Conservation (phyloP, 2,329 filamentous ascomycete genomes). For the Fusarium mangiferae region DNA sequence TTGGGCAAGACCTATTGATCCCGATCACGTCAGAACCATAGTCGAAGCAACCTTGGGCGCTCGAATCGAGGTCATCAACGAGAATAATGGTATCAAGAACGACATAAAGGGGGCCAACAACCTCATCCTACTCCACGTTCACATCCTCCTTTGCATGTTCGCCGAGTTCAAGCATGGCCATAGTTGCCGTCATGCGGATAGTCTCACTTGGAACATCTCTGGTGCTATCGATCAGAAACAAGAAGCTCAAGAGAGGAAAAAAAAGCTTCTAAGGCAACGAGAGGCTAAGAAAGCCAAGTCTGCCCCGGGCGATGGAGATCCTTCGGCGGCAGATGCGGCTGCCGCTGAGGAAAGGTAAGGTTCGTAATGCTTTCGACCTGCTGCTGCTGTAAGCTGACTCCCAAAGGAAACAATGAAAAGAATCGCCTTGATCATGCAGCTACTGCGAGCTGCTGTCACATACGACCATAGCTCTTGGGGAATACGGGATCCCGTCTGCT, state of each 20-base stretch:
- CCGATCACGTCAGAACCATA: neutral
- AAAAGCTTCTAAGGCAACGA: neutral
- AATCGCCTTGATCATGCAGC: neutral
- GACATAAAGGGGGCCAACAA: neutral
- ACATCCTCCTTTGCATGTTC: neutral
- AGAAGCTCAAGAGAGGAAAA: neutral
- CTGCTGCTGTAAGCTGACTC: neutral
- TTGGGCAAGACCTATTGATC: neutral
- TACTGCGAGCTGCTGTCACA: neutral
- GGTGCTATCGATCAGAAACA: neutral
- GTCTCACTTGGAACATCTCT: neutral
- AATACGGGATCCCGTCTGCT: conserved; percentile 1
- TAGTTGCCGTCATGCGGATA: neutral
- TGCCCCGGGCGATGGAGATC: neutral
- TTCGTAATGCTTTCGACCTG: neutral
- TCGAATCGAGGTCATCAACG: neutral
- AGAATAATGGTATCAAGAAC: neutral
- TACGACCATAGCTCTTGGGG: conserved; percentile 1
- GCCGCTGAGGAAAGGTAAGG: neutral
- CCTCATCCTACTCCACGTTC: neutral
- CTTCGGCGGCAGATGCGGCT: neutral
- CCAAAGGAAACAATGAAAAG: neutral
- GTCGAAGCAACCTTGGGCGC: neutral
- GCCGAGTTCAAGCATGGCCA: neutral
- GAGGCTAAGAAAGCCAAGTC: neutral